Base-by-base conservation (phyloP, 2,329 filamentous ascomycete genomes). In the Clonostachys byssicola region DNA sequence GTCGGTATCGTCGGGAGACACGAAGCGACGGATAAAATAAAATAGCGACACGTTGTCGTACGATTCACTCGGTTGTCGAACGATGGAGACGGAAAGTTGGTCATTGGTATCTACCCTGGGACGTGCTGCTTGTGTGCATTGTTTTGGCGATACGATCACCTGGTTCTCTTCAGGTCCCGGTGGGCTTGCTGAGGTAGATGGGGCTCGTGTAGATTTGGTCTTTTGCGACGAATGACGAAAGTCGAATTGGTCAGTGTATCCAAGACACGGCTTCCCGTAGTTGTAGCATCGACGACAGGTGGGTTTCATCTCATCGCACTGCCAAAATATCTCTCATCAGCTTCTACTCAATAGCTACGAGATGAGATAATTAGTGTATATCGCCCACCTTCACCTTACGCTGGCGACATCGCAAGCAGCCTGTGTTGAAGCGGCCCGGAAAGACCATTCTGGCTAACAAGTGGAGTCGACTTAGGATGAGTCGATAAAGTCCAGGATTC, bases 221-320 rank as follows among this genome's bases (percentile, higher is more conserved):
- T 6, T 30, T 30, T 30, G 23, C 9, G 23, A 30, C 23, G 23
- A n/a, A 48, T 61, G 53, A 20, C 63, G 56, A 49, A 65, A 65
- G 33, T 65, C 61, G 44, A 65, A 65, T 49, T 62, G 57, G 46
- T 65, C 63, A 13, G 62, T 65, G 46, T 65, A 65, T 42, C 63
- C 63, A 3, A 57, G 55, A 18, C 63, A 65, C 2, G 56, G 54
- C 45, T 62, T 61, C 10, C 63, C 63, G 43, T 65, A 65, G 40
- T 60, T 56, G 46, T 57, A 49, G 42, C 58, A 65, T 44, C 62
- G 58, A 17, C 55, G 58, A 50, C 62, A 65, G 17, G 57, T 55
- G 2, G 62, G 62, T 39, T 61, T 64, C 14, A 44, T 48, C 43
- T 65, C 62, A 47, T 65, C 62, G 48, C 62, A 65, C 62, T 63